Base-by-base conservation (phyloP, 768 basidiomycete genomes). In the Suillus decipiens region DNA sequence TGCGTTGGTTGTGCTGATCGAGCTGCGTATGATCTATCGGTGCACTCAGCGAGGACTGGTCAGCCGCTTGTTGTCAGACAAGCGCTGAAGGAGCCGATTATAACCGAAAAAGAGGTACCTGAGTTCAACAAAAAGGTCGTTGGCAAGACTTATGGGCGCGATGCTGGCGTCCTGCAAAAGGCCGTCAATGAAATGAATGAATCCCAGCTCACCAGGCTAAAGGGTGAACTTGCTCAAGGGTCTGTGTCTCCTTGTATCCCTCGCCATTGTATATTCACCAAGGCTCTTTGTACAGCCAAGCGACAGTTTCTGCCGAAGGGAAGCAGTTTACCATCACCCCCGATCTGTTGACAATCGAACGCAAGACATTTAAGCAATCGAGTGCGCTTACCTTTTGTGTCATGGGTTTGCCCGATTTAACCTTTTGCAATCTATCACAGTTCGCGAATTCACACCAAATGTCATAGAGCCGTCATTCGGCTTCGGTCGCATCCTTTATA, bases 391-490 rank as follows among this genome's bases (percentile, higher is more conserved):
- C 54, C 57, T 33, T 24, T 8, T 55, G 5, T 67, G 66, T 59
- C 1, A 28, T 12, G 6, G 10, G 3, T 19, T 65, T 42, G 65
- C 67, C 68, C 67, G 59, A 61, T 34, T 62, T 73, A 73, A 72
- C 71, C 61, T 67, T 33, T 59, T 33, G 31, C 51, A 3, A 50
- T 50, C 31, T 56, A 54, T 61, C 60, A 62, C 72, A 97, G 95
- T 93, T 67, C 93, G 96, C 67, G 96, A 98, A 78, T 97, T 85
- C 78, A 94, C 88, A 61, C 97, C 96, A 42, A 99, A 98, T 76
- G 97, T 99, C 76, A 96, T 99, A 75, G 96, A 98, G 75, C 96
- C 97, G 28, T 99, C 97, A 5, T 97, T 98, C 77, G 96, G 97
- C 64, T 86, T 99, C 68, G 96, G 96, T 60, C 94, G 96, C 61